Percentiles rank a stretch among this genome's conserved stretches.
Evolutionary conservation across 1,139 yeast genomes (phyloP).

Genomic region (Saccharomyces hybrid): DNA sequence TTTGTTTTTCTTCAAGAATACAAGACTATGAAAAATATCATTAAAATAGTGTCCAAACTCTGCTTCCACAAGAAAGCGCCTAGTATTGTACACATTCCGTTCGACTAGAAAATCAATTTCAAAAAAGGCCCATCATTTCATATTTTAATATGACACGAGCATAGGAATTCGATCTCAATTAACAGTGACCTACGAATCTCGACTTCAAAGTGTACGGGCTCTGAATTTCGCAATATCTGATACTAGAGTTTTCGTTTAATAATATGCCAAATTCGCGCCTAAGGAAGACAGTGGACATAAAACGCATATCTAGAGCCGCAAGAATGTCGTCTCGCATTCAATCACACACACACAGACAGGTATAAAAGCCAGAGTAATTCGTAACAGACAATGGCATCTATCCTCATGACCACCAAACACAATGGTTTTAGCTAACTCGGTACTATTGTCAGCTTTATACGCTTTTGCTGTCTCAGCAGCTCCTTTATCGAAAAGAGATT

Average conservation of each 20-base stretch:
- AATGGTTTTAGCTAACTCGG: background rate
- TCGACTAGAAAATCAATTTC: too few relatives aligned
- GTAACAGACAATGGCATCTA: background rate
- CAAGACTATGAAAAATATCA: too few relatives aligned
- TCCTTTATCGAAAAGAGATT: constrained; percentile 5
- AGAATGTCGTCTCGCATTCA: background rate
- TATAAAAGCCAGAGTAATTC: background rate
- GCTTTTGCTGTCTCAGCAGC: background rate
- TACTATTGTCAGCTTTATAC: background rate
- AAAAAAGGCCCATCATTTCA: too few relatives aligned
- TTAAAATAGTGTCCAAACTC: too few relatives aligned
- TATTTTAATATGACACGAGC: too few relatives aligned
- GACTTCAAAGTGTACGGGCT: background rate
- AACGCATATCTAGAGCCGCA: background rate
- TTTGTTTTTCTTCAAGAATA: too few relatives aligned
- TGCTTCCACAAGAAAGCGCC: too few relatives aligned
- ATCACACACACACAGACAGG: background rate
- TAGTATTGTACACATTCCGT: too few relatives aligned
- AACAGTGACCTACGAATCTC: background rate
- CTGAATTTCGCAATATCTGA: background rate
- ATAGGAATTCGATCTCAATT: background rate
- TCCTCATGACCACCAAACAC: background rate
- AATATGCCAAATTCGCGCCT: background rate
- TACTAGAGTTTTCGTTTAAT: background rate
- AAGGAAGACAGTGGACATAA: background rate